phyloP scores from a whole-genome alignment of 2,329 filamentous ascomycete genomes.

The Diaporthe humulicola region DNA sequence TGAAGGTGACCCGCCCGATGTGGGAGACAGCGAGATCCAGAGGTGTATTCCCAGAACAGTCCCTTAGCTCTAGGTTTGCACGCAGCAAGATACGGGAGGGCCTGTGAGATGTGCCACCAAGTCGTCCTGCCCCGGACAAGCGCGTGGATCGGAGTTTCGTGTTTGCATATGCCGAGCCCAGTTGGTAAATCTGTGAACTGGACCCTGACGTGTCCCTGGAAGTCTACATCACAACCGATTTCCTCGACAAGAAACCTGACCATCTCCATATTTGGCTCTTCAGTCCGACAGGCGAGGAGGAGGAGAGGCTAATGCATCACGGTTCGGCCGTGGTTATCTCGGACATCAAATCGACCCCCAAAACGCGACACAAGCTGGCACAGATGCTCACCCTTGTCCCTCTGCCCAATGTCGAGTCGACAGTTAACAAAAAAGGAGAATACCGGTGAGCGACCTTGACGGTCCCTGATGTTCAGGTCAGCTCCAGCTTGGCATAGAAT shows the following conservation, averaged over 20 bases:
- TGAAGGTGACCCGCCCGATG: neutral
- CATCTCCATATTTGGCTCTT: slow-evolving; percentile 17
- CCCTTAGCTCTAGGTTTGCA: neutral
- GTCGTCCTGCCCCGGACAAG: neutral
- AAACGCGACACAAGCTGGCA: slow-evolving; percentile 7
- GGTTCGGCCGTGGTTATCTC: neutral
- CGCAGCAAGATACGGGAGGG: slow-evolving; percentile 8
- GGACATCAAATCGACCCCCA: slow-evolving; percentile 1
- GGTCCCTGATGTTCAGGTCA: slow-evolving; percentile 9
- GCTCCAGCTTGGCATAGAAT: slow-evolving; percentile 6
- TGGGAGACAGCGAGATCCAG: neutral
- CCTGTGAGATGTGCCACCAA: slow-evolving; percentile 5
- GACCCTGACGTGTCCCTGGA: slow-evolving; percentile 5
- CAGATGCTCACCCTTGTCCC: neutral
- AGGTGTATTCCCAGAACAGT: neutral
- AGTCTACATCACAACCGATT: neutral
- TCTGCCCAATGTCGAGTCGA: neutral
- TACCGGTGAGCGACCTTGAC: neutral
- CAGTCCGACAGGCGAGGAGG: neutral
- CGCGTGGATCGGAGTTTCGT: slow-evolving; percentile 14
- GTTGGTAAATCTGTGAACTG: neutral
- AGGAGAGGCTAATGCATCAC: slow-evolving; percentile 12
- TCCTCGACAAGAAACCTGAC: slow-evolving; percentile 31
- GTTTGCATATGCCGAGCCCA: neutral
- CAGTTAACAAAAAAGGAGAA: neutral